phyloP scores from a whole-genome alignment of 208 protist species.

The Trypanosoma grayi region DNA sequence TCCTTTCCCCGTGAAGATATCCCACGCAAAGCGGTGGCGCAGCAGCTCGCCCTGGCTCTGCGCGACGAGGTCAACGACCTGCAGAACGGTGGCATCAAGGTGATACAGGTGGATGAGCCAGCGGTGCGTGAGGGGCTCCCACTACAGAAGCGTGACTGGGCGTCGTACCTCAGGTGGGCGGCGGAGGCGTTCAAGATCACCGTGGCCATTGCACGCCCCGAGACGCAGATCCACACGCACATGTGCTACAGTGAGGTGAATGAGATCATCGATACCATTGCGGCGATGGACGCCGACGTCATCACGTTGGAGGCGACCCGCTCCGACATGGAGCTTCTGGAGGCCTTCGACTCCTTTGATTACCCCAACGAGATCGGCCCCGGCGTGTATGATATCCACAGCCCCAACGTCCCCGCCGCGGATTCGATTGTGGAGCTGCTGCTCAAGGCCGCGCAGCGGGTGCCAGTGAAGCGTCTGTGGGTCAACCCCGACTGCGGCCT shows the following conservation, averaged over 20 bases:
- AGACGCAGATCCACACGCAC: slow-evolving; percentile 85
- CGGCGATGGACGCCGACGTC: slow-evolving; percentile 82
- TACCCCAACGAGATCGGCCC: slow-evolving; percentile 86
- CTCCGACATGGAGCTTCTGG: slow-evolving; percentile 77
- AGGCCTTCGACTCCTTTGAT: slow-evolving; percentile 56
- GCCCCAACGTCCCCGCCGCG: slow-evolving; percentile 70
- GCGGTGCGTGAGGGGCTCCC: slow-evolving; percentile 87
- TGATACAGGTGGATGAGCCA: slow-evolving; percentile 91
- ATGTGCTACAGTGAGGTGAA: slow-evolving; percentile 92
- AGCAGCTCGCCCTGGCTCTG: slow-evolving; percentile 82
- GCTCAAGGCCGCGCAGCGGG: slow-evolving; percentile 42
- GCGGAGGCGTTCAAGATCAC: slow-evolving; percentile 67
- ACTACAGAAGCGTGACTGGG: slow-evolving; percentile 55
- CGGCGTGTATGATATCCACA: slow-evolving; percentile 92
- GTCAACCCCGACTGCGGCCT: slow-evolving; percentile 91
- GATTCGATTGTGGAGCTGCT: slow-evolving; percentile 71
- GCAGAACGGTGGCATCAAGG: slow-evolving; percentile 54
- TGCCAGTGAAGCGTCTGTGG: slow-evolving; percentile 55
- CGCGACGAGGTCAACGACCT: slow-evolving; percentile 87
- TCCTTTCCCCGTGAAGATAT: slow-evolving; percentile 84
- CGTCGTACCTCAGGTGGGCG: slow-evolving; percentile 80
- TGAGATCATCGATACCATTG: slow-evolving; percentile 84
- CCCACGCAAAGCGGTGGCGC: slow-evolving; percentile 36
- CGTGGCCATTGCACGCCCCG: slow-evolving; percentile 43
- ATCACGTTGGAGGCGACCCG: slow-evolving; percentile 84